Evolutionary conservation across 2,329 filamentous ascomycete genomes (phyloP), one percentile per base, ranked within the genome.

Genomic region (Arachnomyces sp.): DNA sequence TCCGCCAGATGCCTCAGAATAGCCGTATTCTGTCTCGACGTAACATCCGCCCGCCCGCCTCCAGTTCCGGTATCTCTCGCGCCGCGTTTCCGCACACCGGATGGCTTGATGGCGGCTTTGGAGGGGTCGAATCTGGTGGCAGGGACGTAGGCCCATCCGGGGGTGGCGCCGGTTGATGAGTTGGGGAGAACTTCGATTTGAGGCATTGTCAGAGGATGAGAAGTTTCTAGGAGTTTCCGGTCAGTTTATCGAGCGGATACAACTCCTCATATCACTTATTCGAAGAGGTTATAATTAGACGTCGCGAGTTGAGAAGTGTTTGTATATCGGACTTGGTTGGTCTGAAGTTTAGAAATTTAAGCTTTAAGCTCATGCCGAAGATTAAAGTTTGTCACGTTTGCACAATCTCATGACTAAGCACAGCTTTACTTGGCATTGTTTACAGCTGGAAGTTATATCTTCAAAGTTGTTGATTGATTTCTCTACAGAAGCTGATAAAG

Each of bases 131-230:
- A 72, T 61, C 74, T 58, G 12, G 76, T 80, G 57, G 94, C 86
- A 20, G 88, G 81, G 1, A 95, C 85, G 59, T 94, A 94, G 9
- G 87, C 87, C 83, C 88, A 96, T 55, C 90, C 90, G 1, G 90
- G 88, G 1, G 86, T 84, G 33, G 75, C 70, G 33, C 57, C 76
- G 12, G 79, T 79, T 45, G 78, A 79, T 18, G 79, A 70, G 55
- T 77, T 79, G 28, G 86, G 84, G 42, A 95, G 70, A 52, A 94
- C 82, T 63, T 93, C 81, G 53, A 96, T 44, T 32, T 84, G 82
- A 50, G 76, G 76, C 73, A 80, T 81, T 32, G 28, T 40, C 16
- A 18, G 7, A 37, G 13, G 34, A 20, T 5, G 5, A 20, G 4
- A 8, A 2, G 4, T 7, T 20, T 1, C 8, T 36, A n/a, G 34